Conservation (phyloP, 2,329 filamentous ascomycete genomes). For the Talaromyces amestolkiae region DNA sequence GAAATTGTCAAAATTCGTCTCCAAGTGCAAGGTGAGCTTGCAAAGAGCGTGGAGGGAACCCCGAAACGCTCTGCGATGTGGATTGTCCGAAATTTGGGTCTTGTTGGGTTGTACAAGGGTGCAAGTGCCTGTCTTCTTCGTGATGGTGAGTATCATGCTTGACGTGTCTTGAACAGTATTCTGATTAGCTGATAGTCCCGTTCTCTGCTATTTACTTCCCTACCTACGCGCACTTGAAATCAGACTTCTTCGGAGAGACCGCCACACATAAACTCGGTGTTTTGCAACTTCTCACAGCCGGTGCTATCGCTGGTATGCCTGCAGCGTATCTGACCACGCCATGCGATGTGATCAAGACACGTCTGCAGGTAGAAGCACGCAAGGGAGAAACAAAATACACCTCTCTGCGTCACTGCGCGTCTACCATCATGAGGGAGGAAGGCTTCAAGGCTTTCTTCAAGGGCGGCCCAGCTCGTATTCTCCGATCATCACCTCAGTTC, state of each 20-base stretch:
- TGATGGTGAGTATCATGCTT: conserved; percentile 54
- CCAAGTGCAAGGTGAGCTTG: conserved; percentile 93
- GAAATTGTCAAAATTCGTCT: conserved; percentile 99
- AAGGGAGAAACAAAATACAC: conserved; percentile 91
- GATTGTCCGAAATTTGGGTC: conserved; percentile 93
- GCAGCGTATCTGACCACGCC: conserved; percentile 94
- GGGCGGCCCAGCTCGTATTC: conserved; percentile 89
- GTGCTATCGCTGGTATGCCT: conserved; percentile 90
- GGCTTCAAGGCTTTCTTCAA: conserved; percentile 98
- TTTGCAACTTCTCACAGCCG: conserved; percentile 85
- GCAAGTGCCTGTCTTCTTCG: conserved; percentile 90
- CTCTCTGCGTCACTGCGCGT: conserved; percentile 78
- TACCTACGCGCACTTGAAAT: conserved; percentile 90
- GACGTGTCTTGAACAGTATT: background rate
- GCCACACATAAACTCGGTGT: conserved; percentile 83
- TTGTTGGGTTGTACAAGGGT: conserved; percentile 94
- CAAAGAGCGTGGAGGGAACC: conserved; percentile 77
- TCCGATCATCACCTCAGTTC: conserved; percentile 94
- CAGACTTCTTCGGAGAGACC: conserved; percentile 88
- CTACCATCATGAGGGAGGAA: conserved; percentile 82
- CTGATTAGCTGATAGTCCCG: conserved; percentile 58
- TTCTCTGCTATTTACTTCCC: conserved; percentile 99
- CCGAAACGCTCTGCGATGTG: conserved; percentile 92
- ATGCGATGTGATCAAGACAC: conserved; percentile 98
- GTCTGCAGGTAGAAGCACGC: conserved; percentile 92